Evolutionary conservation across 768 basidiomycete species (phyloP).

Genomic region (Hemileccinum impolitum): DNA sequence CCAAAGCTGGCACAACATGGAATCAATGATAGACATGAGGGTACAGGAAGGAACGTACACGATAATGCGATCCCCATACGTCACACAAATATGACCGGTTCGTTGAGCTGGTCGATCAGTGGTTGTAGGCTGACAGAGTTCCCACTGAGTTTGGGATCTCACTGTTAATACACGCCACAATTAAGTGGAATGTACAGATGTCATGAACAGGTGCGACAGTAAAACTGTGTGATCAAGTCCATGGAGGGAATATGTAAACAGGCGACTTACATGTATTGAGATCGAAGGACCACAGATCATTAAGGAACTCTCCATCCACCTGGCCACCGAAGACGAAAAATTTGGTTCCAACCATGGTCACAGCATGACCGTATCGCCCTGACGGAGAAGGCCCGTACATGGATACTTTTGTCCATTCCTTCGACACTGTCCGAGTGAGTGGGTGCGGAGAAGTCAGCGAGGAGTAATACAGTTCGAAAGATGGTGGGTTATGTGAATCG

Average conservation of each 20-base stretch:
- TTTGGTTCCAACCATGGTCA: conserved; percentile 85
- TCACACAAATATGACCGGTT: conserved; percentile 89
- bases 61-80: conserved; percentile 78
- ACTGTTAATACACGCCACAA: conserved; percentile 44
- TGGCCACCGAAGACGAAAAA: conserved; percentile 98
- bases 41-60: conserved; percentile 51
- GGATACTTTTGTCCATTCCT: conserved; percentile 91
- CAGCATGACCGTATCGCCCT: conserved; percentile 95
- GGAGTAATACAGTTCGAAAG: not conserved
- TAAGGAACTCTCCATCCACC: conserved; percentile 89
- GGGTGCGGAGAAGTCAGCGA: conserved; percentile 3
- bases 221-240: not conserved
- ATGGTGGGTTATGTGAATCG: not conserved
- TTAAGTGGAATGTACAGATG: not conserved
- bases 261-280: conserved; percentile 77
- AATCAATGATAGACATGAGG: conserved; percentile 15
- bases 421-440: conserved; percentile 55
- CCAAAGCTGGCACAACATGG: conserved; percentile 67
- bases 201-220: not conserved
- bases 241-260: not conserved
- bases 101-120: conserved; percentile 71
- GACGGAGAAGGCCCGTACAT: conserved; percentile 74
- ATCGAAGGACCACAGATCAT: conserved; percentile 96
- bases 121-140: conserved; percentile 61
- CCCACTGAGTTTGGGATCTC: conserved; percentile 82